A percentile compares a stretch with the other conserved stretches of the same genome.
phyloP scores from a whole-genome alignment of 805 yeast species.

The Tetrapisispora nanseiensis region DNA sequence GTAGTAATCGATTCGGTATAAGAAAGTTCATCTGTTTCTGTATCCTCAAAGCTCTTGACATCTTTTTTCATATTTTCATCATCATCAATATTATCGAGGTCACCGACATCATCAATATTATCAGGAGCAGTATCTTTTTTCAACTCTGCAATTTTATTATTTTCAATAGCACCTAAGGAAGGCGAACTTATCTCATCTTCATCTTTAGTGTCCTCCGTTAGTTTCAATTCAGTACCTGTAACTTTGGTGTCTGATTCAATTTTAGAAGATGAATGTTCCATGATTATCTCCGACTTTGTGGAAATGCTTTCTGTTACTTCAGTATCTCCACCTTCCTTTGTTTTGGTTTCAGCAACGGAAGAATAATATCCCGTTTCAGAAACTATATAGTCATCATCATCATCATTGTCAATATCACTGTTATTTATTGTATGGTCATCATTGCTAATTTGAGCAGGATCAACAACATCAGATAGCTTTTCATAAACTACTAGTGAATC shows the following conservation, averaged over 20 bases:
- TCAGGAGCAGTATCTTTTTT: not conserved
- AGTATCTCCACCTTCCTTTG: not conserved
- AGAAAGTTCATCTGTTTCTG: conserved; percentile 2
- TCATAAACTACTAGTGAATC: not conserved
- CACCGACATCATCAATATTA: not conserved
- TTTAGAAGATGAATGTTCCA: too few species aligned
- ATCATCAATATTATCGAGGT: conserved; percentile 3
- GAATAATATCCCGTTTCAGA: not conserved
- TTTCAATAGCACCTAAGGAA: too few species aligned
- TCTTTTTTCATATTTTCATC: conserved; percentile 7
- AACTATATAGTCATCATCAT: conserved; percentile 3
- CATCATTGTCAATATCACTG: conserved; percentile 8
- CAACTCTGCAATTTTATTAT: too few species aligned
- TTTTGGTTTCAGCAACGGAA: not conserved
- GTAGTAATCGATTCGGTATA: conserved; percentile 3
- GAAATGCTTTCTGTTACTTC: not conserved
- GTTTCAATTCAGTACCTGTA: too few species aligned
- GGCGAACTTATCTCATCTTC: too few species aligned
- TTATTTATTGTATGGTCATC: conserved; percentile 4
- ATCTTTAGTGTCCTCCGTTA: not conserved
- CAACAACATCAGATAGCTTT: not conserved
- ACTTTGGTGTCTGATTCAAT: too few species aligned
- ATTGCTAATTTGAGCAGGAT: conserved; percentile 1
- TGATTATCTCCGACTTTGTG: too few species aligned
- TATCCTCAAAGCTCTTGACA: not conserved